Evolutionary conservation across 805 yeast species (phyloP).

Genomic region (Candida khao-thaluensis): DNA sequence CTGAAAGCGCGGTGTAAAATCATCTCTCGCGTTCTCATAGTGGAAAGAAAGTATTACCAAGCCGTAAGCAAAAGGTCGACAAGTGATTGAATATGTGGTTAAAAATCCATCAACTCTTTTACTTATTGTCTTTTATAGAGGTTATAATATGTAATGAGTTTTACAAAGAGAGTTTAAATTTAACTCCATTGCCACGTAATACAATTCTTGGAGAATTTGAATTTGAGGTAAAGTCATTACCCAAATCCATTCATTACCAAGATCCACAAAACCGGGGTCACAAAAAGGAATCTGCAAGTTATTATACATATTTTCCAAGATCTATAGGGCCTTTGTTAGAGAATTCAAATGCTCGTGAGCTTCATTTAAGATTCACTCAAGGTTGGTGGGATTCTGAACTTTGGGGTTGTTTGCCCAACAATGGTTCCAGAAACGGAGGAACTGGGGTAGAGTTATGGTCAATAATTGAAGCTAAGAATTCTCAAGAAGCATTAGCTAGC

Average conservation of each 20-base stretch:
- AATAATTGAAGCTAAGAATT: constrained; percentile 60
- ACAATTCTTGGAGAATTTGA: constrained; percentile 67
- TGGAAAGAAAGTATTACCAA: too few species aligned
- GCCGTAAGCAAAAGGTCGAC: too few species aligned
- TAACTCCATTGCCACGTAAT: constrained; percentile 75
- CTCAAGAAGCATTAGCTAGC: constrained; percentile 52
- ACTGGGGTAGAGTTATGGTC: constrained; percentile 96
- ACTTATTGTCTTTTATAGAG: too few species aligned
- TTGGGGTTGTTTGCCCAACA: constrained; percentile 80
- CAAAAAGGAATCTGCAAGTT: constrained; percentile 20
- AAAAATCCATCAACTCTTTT: not conserved
- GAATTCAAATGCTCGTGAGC: constrained; percentile 63
- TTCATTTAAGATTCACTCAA: constrained; percentile 84
- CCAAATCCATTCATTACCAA: constrained; percentile 19
- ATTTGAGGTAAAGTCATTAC: constrained; percentile 61
- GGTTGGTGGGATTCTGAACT: constrained; percentile 92
- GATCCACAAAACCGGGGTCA: not conserved
- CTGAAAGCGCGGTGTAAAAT: not conserved
- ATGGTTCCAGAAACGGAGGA: constrained; percentile 80
- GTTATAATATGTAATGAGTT: not conserved
- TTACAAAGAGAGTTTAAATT: constrained; percentile 49
- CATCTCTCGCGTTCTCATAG: constrained; percentile 5
- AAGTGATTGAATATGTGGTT: not conserved
- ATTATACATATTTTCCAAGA: constrained; percentile 74
- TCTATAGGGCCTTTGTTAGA: constrained; percentile 75